These are phyloP conservation scores for Penicillium taxi DNA, from an alignment of 495 filamentous ascomycete species.

Conservation along the genomic window DNA sequence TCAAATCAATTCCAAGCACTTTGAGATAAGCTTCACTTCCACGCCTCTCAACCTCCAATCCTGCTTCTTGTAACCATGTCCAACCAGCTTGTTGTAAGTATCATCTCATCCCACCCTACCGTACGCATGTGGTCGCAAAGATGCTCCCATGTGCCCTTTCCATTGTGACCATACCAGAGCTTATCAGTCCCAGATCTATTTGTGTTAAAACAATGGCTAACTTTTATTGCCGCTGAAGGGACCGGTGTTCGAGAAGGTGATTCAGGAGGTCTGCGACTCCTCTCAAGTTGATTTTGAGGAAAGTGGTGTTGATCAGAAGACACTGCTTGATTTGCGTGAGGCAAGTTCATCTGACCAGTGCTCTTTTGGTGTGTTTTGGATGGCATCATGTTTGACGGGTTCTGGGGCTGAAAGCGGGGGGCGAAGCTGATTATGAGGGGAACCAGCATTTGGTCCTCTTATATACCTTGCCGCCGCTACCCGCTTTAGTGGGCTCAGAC, in stretches of 20 bases:
- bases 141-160: neutral
- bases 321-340: conserved; percentile 73
- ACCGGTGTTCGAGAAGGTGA: conserved; percentile 77
- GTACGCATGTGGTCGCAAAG: conserved; percentile 8
- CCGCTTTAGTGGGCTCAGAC: conserved; percentile 22
- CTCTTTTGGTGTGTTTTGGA: conserved; percentile 10
- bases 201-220: conserved; percentile 20
- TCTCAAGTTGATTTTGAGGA: conserved; percentile 96
- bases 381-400: conserved; percentile 7
- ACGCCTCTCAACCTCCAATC: neutral
- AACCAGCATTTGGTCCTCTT: conserved; percentile 34
- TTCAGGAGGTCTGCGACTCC: conserved; percentile 78
- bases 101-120: conserved; percentile 15
- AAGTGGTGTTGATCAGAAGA: conserved; percentile 77
- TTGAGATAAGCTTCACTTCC: neutral
- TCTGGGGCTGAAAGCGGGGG: conserved; percentile 27
- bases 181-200: neutral
- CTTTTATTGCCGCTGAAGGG: conserved; percentile 48
- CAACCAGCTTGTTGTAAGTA: conserved; percentile 59
- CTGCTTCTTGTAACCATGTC: conserved; percentile 41
- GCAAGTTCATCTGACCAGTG: conserved; percentile 46
- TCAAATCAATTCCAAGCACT: neutral
- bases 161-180: neutral
- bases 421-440: conserved; percentile 33
- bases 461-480: conserved; percentile 36